Evolutionary conservation across 805 yeast species (phyloP), one percentile per base, ranked within the genome.

Genomic region (Wickerhamomyces hampshirensis): DNA sequence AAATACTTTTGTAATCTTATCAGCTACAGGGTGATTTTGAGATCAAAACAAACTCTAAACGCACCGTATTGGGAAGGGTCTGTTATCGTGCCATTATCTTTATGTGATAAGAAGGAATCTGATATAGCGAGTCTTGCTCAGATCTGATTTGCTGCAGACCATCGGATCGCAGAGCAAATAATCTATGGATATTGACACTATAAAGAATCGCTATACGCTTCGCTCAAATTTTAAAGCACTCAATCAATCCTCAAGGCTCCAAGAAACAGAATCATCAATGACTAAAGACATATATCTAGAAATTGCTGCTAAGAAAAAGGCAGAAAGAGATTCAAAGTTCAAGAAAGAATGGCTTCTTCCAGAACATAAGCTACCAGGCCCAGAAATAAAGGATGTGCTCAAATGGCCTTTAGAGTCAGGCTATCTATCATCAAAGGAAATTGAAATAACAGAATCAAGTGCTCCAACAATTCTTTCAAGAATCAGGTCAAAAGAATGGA

Each of bases 291-390:
- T 40, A 10, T 70, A 66, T 50, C 51, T 56, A 39, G 63, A 57
- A 18, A 68, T 66, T 31, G 72, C 73, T 5, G 60, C 58, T 16
- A 54, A 57, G 37, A 73, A 72, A 48, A 51, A 56, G 27, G 58
- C 59, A 18, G 58, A 52, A 24, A 62, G 77, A 51, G 63, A 71
- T 33, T 50, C 62, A 6, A 58, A 63, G 31, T 64, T 75, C 55
- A 34, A 38, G 23, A 37, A 42, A 6, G 48, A 40, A 18, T 44
- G 48, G 48, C 39, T 44, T 15, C 38, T 39, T 12, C 48, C 48
- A n/a, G 43, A 40, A 28, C 32, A 29, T 13, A 21, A 36, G 14
- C 37, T 44, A 4, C 48, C 48, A n/a, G 43, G 43, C 12, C 37
- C 43, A 13, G 43, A 38, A 62, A 43, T 51, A 5, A 67, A 62